A percentile compares a stretch with the other conserved stretches of the same genome.
Conservation (phyloP, 768 basidiomycete genomes). For the Mycena metata region DNA sequence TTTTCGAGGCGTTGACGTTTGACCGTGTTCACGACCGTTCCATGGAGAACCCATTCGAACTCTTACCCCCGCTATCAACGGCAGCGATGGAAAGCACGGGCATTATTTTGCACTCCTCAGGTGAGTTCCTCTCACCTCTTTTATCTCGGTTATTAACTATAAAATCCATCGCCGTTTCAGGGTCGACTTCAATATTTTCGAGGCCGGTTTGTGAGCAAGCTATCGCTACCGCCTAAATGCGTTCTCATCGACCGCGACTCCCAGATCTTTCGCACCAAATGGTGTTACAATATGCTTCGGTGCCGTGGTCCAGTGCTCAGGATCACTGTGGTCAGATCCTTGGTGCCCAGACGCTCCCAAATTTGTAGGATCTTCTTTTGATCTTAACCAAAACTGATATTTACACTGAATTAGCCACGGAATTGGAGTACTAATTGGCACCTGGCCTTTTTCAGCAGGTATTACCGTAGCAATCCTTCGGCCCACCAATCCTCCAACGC, state of each 20-base stretch:
- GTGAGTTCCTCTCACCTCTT: background rate
- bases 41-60: background rate
- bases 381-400: background rate
- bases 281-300: conserved; percentile 12
- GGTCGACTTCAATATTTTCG: conserved; percentile 22
- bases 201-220: conserved; percentile 21
- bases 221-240: no score
- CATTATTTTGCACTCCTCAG: conserved; percentile 17
- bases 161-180: background rate
- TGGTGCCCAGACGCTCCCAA: conserved; percentile 13
- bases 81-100: conserved; percentile 9
- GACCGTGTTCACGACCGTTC: background rate
- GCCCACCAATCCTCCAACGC: background rate
- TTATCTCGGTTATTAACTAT: no score
- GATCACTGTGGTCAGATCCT: conserved; percentile 19
- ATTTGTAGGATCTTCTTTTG: conserved; percentile 1
- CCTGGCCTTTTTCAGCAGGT: conserved; percentile 14
- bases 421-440: conserved; percentile 6
- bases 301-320: background rate
- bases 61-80: background rate
- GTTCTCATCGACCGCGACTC: background rate
- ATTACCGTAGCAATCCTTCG: conserved; percentile 12
- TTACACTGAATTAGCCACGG: conserved; percentile 14
- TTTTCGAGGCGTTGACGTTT: conserved; percentile 11
- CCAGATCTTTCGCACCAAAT: conserved; percentile 18